Base-by-base conservation (phyloP, 1,284 basidiomycete species). In the Coriolopsis trogii region DNA sequence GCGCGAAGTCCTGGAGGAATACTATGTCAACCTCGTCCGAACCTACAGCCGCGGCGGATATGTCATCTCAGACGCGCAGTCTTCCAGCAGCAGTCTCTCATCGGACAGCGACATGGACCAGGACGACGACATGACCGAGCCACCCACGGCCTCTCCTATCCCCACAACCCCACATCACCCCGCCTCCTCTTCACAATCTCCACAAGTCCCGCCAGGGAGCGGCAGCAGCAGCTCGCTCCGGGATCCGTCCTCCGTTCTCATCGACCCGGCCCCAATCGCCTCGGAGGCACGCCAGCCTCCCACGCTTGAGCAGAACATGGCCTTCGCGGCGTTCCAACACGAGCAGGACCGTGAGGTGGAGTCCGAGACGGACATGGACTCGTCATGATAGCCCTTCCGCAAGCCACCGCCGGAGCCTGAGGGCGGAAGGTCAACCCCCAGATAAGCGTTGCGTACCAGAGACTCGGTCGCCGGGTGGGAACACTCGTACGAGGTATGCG, bases 11-110 rank as follows among this genome's bases (percentile, higher is more conserved):
- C 78, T 92, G 41, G 87, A 92, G 70, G 85, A 89, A 66, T 92
- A 92, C 71, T 92, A 92, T 73, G 75, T 87, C 71, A 92, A 89
- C 68, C 87, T 92, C 66, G 84, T 90, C 41, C 81, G 87, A 52
- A 88, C 88, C 16, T 84, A 90, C 66, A 87, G 83, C 67, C 72
- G 72, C 24, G 83, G 80, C 55, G 71, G 68, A 46, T 91, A 80
- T 67, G 69, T 72, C 54, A 77, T 90, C 62, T 70, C 68, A 33
- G 79, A 80, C n/a, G 60, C 71, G 12, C 64, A 73, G 37, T 71
- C 75, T 25, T 72, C 75, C 40, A 60, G 61, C 46, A 70, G 68
- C 46, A 70, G 68, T 57, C 59, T 63, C 45, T 71, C 72, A n/a
- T 77, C 75, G 31, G 83, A 84, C 60, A 82, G 79, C 64, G 84